Conservation (phyloP, 257 asterid genomes). For the Linaria vulgaris region DNA sequence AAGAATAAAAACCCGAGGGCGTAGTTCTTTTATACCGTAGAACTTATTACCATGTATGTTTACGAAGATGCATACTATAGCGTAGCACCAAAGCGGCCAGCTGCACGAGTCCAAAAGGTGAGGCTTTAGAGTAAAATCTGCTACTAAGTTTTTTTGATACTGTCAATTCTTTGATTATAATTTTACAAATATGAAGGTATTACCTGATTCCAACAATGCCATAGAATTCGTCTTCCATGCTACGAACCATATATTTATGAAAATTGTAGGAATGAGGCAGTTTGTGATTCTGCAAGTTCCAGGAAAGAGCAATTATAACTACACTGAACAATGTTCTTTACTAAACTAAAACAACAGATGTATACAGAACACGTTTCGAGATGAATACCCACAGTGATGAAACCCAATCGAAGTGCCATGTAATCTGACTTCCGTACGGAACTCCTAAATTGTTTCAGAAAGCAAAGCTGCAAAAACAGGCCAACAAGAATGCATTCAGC, state of each 20-base stretch:
- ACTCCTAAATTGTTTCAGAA: constrained; percentile 72
- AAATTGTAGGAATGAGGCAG: constrained; percentile 72
- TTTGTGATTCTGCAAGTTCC: constrained; percentile 64
- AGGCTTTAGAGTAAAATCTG: background rate
- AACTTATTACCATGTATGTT: constrained; percentile 69
- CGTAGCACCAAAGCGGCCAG: constrained; percentile 94
- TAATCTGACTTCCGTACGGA: constrained; percentile 75
- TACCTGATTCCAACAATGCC: constrained; percentile 89
- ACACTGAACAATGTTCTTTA: background rate
- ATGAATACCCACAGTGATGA: constrained; percentile 79
- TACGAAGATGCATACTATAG: constrained; percentile 81
- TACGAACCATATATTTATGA: constrained; percentile 86
- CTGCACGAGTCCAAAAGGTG: constrained; percentile 37
- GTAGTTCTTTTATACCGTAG: background rate
- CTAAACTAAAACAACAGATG: too few species aligned
- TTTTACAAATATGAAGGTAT: background rate
- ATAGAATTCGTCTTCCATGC: constrained; percentile 94
- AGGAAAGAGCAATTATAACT: background rate
- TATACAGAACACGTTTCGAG: background rate
- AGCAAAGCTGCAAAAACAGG: constrained; percentile 87
- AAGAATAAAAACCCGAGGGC: background rate
- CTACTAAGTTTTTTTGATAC: background rate
- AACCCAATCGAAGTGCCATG: constrained; percentile 81
- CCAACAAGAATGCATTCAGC: too few species aligned
- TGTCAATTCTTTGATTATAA: background rate